phyloP scores from a whole-genome alignment of 2,329 filamentous ascomycete genomes.

The Phaeomoniella chlamydospora region DNA sequence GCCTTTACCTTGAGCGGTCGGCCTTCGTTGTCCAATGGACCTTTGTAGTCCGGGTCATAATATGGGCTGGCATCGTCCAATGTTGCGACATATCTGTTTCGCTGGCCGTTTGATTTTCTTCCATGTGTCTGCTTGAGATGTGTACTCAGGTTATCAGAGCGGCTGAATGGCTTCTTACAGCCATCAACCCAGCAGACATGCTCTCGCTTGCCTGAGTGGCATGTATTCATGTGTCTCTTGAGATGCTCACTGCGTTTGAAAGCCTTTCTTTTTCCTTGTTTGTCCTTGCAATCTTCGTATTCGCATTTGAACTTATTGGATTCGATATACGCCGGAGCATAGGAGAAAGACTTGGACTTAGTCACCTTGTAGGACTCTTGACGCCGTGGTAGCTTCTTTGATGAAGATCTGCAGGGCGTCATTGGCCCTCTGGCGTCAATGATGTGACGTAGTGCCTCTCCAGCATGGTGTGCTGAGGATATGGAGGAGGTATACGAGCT shows the following conservation, averaged over 20 bases:
- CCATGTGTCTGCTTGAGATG: constrained; percentile 31
- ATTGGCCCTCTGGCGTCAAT: neutral
- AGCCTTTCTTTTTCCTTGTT: constrained; percentile 25
- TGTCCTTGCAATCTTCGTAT: constrained; percentile 21
- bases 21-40: constrained; percentile 25
- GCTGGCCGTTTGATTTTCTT: constrained; percentile 23
- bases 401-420: neutral
- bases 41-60: constrained; percentile 28
- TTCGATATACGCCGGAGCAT: constrained; percentile 4
- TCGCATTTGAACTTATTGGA: constrained; percentile 18
- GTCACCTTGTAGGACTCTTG: neutral
- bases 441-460: neutral
- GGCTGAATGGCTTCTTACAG: constrained; percentile 23
- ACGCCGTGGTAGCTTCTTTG: neutral
- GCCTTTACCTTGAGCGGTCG: constrained; percentile 16
- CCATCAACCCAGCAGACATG: constrained; percentile 25
- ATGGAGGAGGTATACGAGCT: neutral
- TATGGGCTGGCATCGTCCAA: constrained; percentile 25
- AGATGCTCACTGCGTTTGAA: constrained; percentile 36
- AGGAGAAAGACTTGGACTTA: neutral
- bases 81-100: constrained; percentile 30
- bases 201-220: constrained; percentile 24
- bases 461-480: neutral
- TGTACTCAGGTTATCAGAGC: constrained; percentile 30
- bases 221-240: constrained; percentile 32